phyloP scores from a whole-genome alignment of 1,139 yeast genomes.

The Yamadazyma spencermartinsiae region DNA sequence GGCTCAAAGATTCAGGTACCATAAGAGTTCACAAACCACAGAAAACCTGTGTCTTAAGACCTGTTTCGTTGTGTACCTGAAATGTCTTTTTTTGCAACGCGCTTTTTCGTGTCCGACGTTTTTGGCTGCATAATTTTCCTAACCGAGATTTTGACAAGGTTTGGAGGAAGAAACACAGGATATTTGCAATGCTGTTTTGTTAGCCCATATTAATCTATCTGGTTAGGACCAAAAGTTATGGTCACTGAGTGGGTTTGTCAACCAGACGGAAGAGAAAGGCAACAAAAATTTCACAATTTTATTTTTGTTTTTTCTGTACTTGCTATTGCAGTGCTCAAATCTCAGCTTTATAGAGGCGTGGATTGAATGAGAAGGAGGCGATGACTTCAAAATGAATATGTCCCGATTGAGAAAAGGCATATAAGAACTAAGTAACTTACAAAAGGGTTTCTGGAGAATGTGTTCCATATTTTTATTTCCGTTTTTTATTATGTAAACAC shows the following conservation, averaged over 20 bases:
- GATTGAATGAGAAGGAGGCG: slow-evolving; percentile 4
- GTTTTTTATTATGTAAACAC: too few relatives aligned
- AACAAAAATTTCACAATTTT: background rate
- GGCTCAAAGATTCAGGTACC: slow-evolving; percentile 1
- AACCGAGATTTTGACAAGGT: too few relatives aligned
- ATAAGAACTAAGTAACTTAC: slow-evolving; percentile 1
- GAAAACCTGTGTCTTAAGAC: too few relatives aligned
- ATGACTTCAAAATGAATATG: slow-evolving; percentile 18
- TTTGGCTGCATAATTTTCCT: slow-evolving; percentile 7
- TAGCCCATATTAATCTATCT: too few relatives aligned
- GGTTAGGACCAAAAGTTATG: background rate
- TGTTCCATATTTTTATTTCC: too few relatives aligned
- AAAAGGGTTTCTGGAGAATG: slow-evolving; percentile 1
- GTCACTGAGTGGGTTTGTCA: background rate
- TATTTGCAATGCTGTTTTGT: background rate
- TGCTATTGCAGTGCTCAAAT: slow-evolving; percentile 1
- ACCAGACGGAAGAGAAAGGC: too few relatives aligned
- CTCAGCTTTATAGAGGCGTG: background rate
- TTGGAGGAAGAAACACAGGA: background rate
- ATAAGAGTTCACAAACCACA: too few relatives aligned
- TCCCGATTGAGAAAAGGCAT: slow-evolving; percentile 1
- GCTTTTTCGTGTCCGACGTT: slow-evolving; percentile 1
- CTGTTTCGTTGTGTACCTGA: background rate
- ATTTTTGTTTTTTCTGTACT: background rate
- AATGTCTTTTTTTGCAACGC: background rate